Percentiles rank a stretch among this genome's conserved stretches.
phyloP scores from a whole-genome alignment of 2,329 filamentous ascomycete species.

The Talaromyces atroroseus region DNA sequence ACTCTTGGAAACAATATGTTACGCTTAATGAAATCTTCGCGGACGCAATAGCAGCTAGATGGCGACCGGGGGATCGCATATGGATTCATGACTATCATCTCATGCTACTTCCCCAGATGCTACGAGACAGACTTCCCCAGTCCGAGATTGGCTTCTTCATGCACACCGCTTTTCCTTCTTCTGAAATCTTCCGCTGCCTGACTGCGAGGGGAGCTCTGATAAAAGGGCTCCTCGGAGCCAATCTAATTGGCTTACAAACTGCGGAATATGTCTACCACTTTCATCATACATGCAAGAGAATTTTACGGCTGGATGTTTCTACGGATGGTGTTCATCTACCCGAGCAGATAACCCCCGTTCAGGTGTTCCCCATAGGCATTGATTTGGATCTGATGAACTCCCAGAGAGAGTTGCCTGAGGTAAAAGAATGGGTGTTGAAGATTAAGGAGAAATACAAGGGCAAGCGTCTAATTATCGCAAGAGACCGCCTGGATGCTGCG shows the following conservation, averaged over 20 bases:
- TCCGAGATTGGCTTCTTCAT: conserved; percentile 94
- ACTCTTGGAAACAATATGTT: conserved; percentile 91
- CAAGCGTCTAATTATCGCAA: conserved; percentile 84
- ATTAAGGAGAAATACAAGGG: conserved; percentile 76
- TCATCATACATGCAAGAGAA: conserved; percentile 83
- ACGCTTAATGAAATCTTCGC: conserved; percentile 89
- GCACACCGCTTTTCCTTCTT: conserved; percentile 90
- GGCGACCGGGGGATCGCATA: conserved; percentile 84
- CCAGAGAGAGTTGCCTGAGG: conserved; percentile 64
- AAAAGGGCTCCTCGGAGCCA: conserved; percentile 86
- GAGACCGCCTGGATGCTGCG: conserved; percentile 88
- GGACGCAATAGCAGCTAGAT: conserved; percentile 78
- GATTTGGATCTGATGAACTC: conserved; percentile 66
- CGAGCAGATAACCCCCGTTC: conserved; percentile 81
- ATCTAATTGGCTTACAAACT: conserved; percentile 87
- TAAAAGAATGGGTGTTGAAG: conserved; percentile 69
- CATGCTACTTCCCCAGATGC: conserved; percentile 75
- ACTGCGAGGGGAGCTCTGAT: conserved; percentile 76
- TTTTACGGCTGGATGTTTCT: conserved; percentile 78
- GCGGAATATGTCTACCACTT: conserved; percentile 91
- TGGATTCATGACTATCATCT: conserved; percentile 97
- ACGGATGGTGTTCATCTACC: conserved; percentile 80
- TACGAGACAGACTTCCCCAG: conserved; percentile 74
- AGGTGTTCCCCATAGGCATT: conserved; percentile 77
- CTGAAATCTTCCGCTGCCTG: conserved; percentile 87